Evolutionary conservation across 176 grass and related monocot genomes (phyloP), one percentile per base, ranked within the genome.

Genomic region (Hyparrhenia diplandra): DNA sequence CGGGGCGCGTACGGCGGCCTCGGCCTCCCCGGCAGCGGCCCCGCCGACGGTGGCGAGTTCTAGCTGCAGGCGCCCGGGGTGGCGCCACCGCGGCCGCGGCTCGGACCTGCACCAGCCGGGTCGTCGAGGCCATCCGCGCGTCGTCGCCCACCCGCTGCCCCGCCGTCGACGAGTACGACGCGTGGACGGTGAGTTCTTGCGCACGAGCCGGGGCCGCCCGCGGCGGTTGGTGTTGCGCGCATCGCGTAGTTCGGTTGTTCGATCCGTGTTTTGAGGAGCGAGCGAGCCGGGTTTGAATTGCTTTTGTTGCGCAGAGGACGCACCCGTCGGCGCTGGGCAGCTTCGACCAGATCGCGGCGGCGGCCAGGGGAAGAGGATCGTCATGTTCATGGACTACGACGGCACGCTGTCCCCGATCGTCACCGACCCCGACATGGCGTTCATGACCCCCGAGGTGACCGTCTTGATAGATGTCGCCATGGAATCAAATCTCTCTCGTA

Each of bases 381-480:
- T 90, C 31, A 79, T 99, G 88, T 99, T 99, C 80, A 67, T 99
- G 63, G 97, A 99, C 83, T 99, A 96, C 80, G 97, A 99, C 63
- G 97, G 97, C 23, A 99, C 93, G 76, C 86, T 99, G n/a, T 99
- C 97, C 17, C 93, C 93, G 45, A 99, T 99, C 88, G 93, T 99
- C 68, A 58, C 90, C 55, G 88, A 99, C 75, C 93, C 97, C 35
- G 97, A 99, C 79, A 84, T 42, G 45, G 97, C 97, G 31, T 92
- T 91, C 91, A 99, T 99, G 85, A 78, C 42, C 23, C 83, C 86
- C 16, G 85, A 92, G 77, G 95, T 92, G 36, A 88, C 46, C 29
- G 54, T 43, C 7, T 27, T 40, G 20, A 8, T 10, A 23, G 23
- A 52, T 3, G 10, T 16, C n/a, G n/a, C n/a, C n/a, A n/a, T n/a